Evolutionary conservation across 306 rosid genomes (phyloP), one percentile per base, ranked within the genome.

Genomic region (Dalbergia cochinchinensis): DNA sequence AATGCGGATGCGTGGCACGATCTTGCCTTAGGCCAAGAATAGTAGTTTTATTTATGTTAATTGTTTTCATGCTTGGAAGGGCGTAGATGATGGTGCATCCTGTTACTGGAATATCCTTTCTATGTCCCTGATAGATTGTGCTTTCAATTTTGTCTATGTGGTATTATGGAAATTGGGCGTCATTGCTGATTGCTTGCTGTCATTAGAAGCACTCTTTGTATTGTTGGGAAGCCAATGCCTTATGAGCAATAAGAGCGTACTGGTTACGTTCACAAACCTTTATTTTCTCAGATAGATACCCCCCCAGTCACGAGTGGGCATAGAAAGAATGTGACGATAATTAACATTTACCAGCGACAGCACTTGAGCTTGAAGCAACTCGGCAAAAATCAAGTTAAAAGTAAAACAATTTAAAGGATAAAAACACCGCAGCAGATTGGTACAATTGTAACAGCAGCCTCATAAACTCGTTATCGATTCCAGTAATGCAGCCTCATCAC

Each of bases 1-100:
- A 65, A 84, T 54, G 87, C 2, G 73, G 88, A 87, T 81, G 15
- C 48, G 64, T 87, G 90, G 90, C 90, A 87, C 3, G 90, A 87
- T 78, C 90, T 87, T 78, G 90, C 90, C 80, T 73, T 74, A 11
- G 84, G 80, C 15, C 79, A 74, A 78, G 86, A 87, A 47, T 78
- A 86, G 69, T 73, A 77, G 45, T 34, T 60, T 53, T 65, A 75
- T 26, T 7, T 7, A 35, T 48, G 65, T 71, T 26, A 18, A 50
- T 39, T 76, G 26, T 18, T 54, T 66, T 11, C 26, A 19, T 68
- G 59, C 73, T 77, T 37, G 39, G 73, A 47, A 65, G 77, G 69
- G 18, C n/a, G 78, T 59, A 10, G 66, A 67, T n/a, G 68, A 54
- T 62, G 60, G 44, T 67, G 68, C 76, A 76, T 77, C 66, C 22